Evolutionary conservation across 805 yeast genomes (phyloP), one percentile per base, ranked within the genome.

Genomic region (Saccharomyces kudriavzevii): DNA sequence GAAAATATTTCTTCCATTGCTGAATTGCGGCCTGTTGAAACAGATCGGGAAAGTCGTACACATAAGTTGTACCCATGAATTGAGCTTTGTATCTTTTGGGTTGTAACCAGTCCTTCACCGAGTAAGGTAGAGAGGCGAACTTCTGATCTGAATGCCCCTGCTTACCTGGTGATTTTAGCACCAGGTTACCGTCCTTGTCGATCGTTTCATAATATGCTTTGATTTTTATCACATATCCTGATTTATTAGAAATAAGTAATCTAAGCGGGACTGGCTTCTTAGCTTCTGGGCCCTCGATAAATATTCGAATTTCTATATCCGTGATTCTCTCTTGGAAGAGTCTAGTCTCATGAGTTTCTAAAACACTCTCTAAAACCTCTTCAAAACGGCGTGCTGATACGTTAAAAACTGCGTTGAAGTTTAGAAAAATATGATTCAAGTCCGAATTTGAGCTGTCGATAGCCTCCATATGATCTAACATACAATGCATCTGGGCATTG

Each of bases 81-180:
- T 94, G 98, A 50, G 99, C 99, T 77, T 86, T 88, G 78, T 95
- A 95, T 75, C 99, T 89, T 74, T 94, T 94, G 63, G 98, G 97
- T 77, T 94, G 99, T 66, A 94, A 80, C 76, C 96, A 91, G 74
- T 94, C 99, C 78, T 94, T 94, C 28, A 95, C 96, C 54, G 98
- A 96, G 70, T 94, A 95, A 49, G 97, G 97, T 50, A 97, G 88
- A 49, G 91, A 85, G 66, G 95, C 89, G 46, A 96, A 87, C 73
- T 98, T 85, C 77, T 92, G 78, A 69, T 95, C 98, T 98, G 94
- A 94, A 26, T 92, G 81, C 40, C 99, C 99, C 51, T 98, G 96
- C 60, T 84, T 78, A 54, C 96, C 96, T 68, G 92, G 79, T 3
- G 97, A 89, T 74, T 89, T 91, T 84, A 92, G 92, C 26, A 94